Conservation (phyloP, 495 filamentous ascomycete species). For the Penicillium atrosanguineum region DNA sequence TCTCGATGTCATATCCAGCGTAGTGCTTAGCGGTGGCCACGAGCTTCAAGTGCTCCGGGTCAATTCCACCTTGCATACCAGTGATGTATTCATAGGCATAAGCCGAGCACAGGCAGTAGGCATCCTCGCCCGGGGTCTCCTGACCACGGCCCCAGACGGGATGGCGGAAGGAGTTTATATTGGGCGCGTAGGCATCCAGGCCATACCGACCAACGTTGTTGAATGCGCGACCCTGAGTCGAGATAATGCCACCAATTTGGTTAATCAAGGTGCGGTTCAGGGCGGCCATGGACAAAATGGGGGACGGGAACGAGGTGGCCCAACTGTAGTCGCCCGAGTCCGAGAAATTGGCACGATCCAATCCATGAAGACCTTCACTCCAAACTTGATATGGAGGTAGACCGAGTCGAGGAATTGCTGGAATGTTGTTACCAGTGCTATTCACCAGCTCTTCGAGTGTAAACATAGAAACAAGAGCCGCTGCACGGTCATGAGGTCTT, state of each 20-base stretch:
- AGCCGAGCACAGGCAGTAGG: conserved; percentile 47
- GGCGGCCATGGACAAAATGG: conserved; percentile 57
- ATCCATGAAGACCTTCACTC: conserved; percentile 56
- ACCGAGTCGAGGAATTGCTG: conserved; percentile 56
- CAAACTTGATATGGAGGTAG: conserved; percentile 52
- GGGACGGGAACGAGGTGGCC: conserved; percentile 61
- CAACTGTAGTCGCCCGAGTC: conserved; percentile 51
- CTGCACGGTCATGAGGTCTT: conserved; percentile 45
- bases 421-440: conserved; percentile 52
- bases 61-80: conserved; percentile 56
- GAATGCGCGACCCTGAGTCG: conserved; percentile 65
- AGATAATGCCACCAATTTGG: conserved; percentile 54
- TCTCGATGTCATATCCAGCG: conserved; percentile 65
- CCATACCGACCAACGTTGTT: conserved; percentile 58
- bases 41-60: conserved; percentile 48
- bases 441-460: conserved; percentile 56
- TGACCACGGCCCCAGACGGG: conserved; percentile 61
- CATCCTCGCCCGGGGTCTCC: conserved; percentile 64
- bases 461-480: conserved; percentile 39
- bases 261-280: conserved; percentile 60
- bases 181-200: conserved; percentile 64
- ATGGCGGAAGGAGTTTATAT: conserved; percentile 66
- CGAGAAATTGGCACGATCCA: conserved; percentile 53
- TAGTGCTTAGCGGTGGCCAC: conserved; percentile 65
- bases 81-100: conserved; percentile 60